Evolutionary conservation across 2,329 filamentous ascomycete genomes (phyloP), one percentile per base, ranked within the genome.

Genomic region (Phoma sp.): DNA sequence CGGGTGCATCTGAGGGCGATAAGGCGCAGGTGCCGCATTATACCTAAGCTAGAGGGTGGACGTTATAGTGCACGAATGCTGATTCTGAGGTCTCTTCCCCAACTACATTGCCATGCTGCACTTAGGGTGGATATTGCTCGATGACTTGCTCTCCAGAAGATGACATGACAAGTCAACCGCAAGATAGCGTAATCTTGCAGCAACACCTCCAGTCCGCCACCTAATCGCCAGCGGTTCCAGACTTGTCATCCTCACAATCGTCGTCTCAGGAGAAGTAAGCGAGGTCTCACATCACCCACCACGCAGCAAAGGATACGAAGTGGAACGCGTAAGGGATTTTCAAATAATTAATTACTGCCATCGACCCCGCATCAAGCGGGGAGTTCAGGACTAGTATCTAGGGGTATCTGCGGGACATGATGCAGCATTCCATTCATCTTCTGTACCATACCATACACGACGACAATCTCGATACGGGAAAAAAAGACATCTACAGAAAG

Each of bases 11-110:
- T 8, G 51, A 63, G 37, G 67, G 62, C 1, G 65, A 69, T 24
- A 64, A 62, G 46, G 61, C 57, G 32, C 64, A 68, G 54, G 57
- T 70, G 41, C 61, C 66, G 31, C 68, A 71, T 44, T 69, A 67
- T 43, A 69, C 66, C 1, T 57, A 33, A 31, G 3, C 3, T 32
- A 1, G n/a, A 15, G 1, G 8, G 8, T 13, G 12, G 8, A 15
- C n/a, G 17, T 17, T 33, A 32, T 24, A 48, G 39, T 50, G 46
- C 37, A 41, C 40, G 22, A 43, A 49, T n/a, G 12, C 19, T 22
- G 17, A 29, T n/a, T 38, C 9, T 10, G 25, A 17, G 22, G 25
- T 40, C n/a, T 17, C 25, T 21, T 25, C 13, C 19, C 6, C 2
- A 17, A 13, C n/a, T 19, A 8, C 9, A 9, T 21, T 36, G n/a